Percentiles rank a stretch among this genome's conserved stretches.
Conservation (phyloP, 768 basidiomycete species). For the Epithele typhae region DNA sequence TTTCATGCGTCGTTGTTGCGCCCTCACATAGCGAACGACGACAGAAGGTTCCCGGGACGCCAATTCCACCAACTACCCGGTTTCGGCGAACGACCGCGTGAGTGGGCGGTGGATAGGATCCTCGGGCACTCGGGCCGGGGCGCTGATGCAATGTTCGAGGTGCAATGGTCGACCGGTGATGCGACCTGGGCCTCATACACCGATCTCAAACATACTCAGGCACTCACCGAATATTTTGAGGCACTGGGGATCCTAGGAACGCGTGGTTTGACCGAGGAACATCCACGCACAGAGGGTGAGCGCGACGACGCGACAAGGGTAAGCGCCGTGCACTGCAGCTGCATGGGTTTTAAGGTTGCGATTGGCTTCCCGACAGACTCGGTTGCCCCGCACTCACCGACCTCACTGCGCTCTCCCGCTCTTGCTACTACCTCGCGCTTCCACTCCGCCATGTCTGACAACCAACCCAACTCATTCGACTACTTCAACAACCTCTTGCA, state of each 20-base stretch:
- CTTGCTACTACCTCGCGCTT: too few relatives aligned
- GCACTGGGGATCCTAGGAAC: background rate
- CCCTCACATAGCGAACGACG: slow-evolving; percentile 25
- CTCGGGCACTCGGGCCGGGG: slow-evolving; percentile 12
- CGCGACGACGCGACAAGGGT: too few relatives aligned
- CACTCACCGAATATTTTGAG: slow-evolving; percentile 13
- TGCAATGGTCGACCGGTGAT: slow-evolving; percentile 13
- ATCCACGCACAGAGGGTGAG: too few relatives aligned
- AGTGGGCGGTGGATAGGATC: slow-evolving; percentile 36
- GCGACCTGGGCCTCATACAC: slow-evolving; percentile 11
- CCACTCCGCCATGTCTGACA: too few relatives aligned
- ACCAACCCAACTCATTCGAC: too few relatives aligned
- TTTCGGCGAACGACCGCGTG: slow-evolving; percentile 28
- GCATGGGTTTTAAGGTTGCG: too few relatives aligned
- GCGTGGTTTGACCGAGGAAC: too few relatives aligned
- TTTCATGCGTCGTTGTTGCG: slow-evolving; percentile 34
- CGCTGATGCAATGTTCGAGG: background rate
- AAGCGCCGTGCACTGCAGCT: too few relatives aligned
- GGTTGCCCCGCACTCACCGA: too few relatives aligned
- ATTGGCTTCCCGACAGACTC: too few relatives aligned
- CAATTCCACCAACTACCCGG: slow-evolving; percentile 28
- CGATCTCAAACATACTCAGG: slow-evolving; percentile 3
- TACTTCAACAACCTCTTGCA: too few relatives aligned
- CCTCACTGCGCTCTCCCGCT: too few relatives aligned
- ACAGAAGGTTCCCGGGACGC: slow-evolving; percentile 31